Evolutionary conservation across 1,284 basidiomycete genomes (phyloP).

Genomic region (Cryptococcus sp.): DNA sequence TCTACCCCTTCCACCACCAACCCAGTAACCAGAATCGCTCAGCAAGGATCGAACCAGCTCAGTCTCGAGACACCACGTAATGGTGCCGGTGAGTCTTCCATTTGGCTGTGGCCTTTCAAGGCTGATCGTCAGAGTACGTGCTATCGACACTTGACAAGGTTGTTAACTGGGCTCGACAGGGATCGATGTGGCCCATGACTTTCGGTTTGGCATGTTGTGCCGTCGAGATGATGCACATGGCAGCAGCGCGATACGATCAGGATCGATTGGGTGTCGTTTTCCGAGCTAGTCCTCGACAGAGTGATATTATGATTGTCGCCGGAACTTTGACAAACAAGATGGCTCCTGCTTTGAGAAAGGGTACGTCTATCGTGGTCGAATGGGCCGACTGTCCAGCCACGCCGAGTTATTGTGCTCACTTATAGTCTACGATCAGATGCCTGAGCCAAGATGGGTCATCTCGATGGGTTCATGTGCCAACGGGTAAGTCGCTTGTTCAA

Average conservation of each 20-base stretch:
- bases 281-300: conserved; percentile 95
- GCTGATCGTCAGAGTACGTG: conserved; percentile 72
- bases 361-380: conserved; percentile 11
- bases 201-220: conserved; percentile 98
- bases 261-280: conserved; percentile 97
- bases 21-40: conserved; percentile 54
- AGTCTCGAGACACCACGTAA: conserved; percentile 85
- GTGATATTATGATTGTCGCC: conserved; percentile 99
- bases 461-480: conserved; percentile 99
- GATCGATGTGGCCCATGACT: conserved; percentile 99
- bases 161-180: conserved; percentile 95
- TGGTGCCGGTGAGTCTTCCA: conserved; percentile 65
- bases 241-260: conserved; percentile 97
- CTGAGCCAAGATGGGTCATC: conserved; percentile 94
- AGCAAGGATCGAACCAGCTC: conserved; percentile 73
- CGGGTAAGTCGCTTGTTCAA: conserved; percentile 50
- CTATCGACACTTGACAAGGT: conserved; percentile 94
- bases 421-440: conserved; percentile 90
- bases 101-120: not conserved
- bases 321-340: conserved; percentile 99
- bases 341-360: conserved; percentile 90
- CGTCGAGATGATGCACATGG: conserved; percentile 93
- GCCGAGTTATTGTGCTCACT: not conserved
- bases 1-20: conserved; percentile 37
- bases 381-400: not conserved